These are phyloP conservation scores for Vitis hybrid DNA, from an alignment of 177 flowering plant genomes.

Conservation along the genomic window DNA sequence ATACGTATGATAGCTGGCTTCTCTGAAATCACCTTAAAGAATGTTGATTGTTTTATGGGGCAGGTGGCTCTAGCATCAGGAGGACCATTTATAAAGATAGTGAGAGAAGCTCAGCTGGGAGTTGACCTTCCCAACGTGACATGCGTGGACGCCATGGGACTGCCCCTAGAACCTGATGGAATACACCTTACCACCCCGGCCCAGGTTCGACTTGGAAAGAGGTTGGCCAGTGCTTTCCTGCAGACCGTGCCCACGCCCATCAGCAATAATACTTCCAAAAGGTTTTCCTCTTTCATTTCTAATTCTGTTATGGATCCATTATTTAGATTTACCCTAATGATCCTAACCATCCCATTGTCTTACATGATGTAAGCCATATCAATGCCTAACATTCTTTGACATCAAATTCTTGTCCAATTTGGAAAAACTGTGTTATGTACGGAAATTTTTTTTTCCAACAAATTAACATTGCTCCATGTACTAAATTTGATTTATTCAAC, in stretches of 20 bases:
- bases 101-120: constrained; percentile 68
- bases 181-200: constrained; percentile 63
- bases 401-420: no score
- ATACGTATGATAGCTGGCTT: no score
- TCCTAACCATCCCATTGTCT: no score
- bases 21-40: neutral
- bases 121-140: constrained; percentile 38
- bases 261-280: neutral
- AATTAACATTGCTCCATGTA: no score
- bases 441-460: no score
- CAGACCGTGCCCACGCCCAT: constrained; percentile 24
- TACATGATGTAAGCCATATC: no score
- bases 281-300: neutral
- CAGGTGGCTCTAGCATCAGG: constrained; percentile 81
- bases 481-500: no score
- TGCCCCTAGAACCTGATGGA: constrained; percentile 46
- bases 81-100: constrained; percentile 43
- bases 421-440: no score
- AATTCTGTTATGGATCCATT: neutral
- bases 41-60: neutral
- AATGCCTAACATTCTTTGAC: no score
- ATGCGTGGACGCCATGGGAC: constrained; percentile 64
- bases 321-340: no score
- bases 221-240: constrained; percentile 52
- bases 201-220: constrained; percentile 59